Evolutionary conservation across 805 yeast genomes (phyloP).

Genomic region (Yamadazyma insecticola): DNA sequence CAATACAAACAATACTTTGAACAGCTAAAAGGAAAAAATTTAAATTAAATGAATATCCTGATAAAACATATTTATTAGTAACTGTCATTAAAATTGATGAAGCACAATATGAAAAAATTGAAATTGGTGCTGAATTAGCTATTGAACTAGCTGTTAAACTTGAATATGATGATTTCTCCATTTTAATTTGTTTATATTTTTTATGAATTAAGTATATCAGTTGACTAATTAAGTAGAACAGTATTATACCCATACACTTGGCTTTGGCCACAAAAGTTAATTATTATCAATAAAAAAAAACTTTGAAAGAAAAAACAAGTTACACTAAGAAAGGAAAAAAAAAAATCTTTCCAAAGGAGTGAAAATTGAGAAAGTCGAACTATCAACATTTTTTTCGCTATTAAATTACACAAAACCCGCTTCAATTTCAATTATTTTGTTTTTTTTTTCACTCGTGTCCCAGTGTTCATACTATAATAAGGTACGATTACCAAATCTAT

Average conservation of each 20-base stretch:
- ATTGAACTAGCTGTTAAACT: conserved; percentile 22
- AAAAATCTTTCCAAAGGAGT: too few relatives aligned
- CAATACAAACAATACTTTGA: conserved; percentile 80
- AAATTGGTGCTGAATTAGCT: conserved; percentile 58
- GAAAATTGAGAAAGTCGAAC: too few relatives aligned
- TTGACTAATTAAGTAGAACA: conserved; percentile 36
- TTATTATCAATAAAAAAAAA: too few relatives aligned
- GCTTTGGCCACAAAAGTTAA: too few relatives aligned
- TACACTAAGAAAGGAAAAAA: too few relatives aligned
- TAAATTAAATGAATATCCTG: conserved; percentile 66
- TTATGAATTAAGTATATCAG: conserved; percentile 24
- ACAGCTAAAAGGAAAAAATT: conserved; percentile 86
- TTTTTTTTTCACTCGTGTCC: too few relatives aligned
- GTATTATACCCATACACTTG: conserved; percentile 35
- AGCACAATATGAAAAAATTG: conserved; percentile 80
- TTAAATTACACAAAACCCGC: too few relatives aligned
- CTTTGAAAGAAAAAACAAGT: neutral
- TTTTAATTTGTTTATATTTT: conserved; percentile 15
- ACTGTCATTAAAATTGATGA: conserved; percentile 97
- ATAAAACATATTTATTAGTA: conserved; percentile 91
- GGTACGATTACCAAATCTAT: too few relatives aligned
- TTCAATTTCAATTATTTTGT: too few relatives aligned
- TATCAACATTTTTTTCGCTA: too few relatives aligned
- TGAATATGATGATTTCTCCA: conserved; percentile 30
- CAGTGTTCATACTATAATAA: too few relatives aligned